Conservation (phyloP, 2,329 filamentous ascomycete species). For the Fusarium staphyleae region DNA sequence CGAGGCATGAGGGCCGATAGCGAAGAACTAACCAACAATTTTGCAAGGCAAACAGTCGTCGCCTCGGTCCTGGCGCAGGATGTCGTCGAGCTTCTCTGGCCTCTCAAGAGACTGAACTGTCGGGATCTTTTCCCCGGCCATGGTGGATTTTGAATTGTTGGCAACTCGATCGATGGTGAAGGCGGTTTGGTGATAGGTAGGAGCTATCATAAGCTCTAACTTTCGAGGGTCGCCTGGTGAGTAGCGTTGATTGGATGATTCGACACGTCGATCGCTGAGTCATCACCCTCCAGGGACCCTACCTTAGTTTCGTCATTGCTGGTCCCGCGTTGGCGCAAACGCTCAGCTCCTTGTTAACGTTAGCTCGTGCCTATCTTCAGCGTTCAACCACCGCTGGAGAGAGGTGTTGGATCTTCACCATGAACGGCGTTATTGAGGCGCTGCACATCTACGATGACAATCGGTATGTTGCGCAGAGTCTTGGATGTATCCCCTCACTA, state of each 20-base stretch:
- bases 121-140: conserved; percentile 53
- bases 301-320: conserved; percentile 44
- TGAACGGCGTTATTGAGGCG: conserved; percentile 91
- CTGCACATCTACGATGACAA: conserved; percentile 97
- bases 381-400: conserved; percentile 33
- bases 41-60: conserved; percentile 76
- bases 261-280: conserved; percentile 35
- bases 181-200: neutral
- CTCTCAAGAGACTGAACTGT: conserved; percentile 62
- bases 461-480: conserved; percentile 63
- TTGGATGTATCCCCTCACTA: conserved; percentile 27
- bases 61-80: conserved; percentile 62
- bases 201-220: conserved; percentile 28
- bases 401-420: conserved; percentile 55
- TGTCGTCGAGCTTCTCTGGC: conserved; percentile 67
- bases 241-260: conserved; percentile 32
- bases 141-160: conserved; percentile 24
- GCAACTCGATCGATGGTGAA: neutral
- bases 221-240: conserved; percentile 18
- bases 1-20: conserved; percentile 5
- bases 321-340: conserved; percentile 24
- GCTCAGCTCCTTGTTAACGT: conserved; percentile 10
- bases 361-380: conserved; percentile 26
- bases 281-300: conserved; percentile 18
- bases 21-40: conserved; percentile 66